Base-by-base conservation (phyloP, 345 rosid genomes). In the Pistacia integerrima region DNA sequence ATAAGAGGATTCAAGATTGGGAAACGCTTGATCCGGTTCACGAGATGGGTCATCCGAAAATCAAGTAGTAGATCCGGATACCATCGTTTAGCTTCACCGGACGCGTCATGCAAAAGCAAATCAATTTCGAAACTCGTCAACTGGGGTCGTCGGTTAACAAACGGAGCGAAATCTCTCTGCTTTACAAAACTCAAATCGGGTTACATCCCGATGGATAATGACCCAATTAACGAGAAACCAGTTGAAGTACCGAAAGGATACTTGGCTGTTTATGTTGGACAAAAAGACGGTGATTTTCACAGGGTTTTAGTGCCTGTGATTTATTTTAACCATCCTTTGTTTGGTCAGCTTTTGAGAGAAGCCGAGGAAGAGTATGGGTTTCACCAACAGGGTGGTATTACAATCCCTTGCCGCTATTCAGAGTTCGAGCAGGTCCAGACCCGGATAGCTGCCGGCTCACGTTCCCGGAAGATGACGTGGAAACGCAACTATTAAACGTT, bases 271-370 rank as follows among this genome's bases (percentile, higher is more conserved):
- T 96, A 93, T 82, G 90, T 96, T 56, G 99, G 98, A 44, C 85
- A 88, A 79, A 84, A 89, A 55, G 97, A 89, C 72, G 89, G 88
- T 3, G 98, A 93, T 41, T 87, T 81, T 79, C 90, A 85, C 58
- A 72, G 98, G 72, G 97, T 93, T 75, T 64, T 92, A 80, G 90
- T 96, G 46, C 99, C 99, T 3, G 91, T 96, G 55, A 87, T 96
- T 72, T 91, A 96, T 82, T 86, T 92, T 74, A 96, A 96, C 81
- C 98, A 96, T 79, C 99, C 99, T 69, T 79, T 96, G 79, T 96
- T 96, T 72, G 88, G 97, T 64, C 85, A 88, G 85, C 83, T 96
- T 17, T 79, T 96, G 66, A 87, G 76, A 81, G 93, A 88, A 57
- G 91, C 97, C 4, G 98, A 93, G 61, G 79, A 85, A 78, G 99